A percentile compares a stretch with the other conserved stretches of the same genome.
Conservation (phyloP, 805 yeast genomes). For the Saccharomyces paradoxus region DNA sequence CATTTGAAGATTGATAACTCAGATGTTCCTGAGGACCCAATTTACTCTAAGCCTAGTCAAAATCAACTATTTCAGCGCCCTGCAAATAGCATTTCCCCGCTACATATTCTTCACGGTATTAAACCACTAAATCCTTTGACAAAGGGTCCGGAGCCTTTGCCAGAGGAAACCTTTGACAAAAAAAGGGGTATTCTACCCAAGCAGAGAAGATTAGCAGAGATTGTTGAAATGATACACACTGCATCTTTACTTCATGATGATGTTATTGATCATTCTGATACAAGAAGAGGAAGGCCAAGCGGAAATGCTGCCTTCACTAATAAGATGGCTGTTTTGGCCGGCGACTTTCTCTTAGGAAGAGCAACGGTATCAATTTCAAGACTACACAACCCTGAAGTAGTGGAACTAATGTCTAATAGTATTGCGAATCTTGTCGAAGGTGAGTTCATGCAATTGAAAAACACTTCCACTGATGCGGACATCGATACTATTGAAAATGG, state of each 20-base stretch:
- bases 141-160: slow-evolving; percentile 65
- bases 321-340: slow-evolving; percentile 95
- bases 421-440: slow-evolving; percentile 97
- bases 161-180: slow-evolving; percentile 41
- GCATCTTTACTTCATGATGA: slow-evolving; percentile 94
- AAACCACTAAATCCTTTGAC: slow-evolving; percentile 88
- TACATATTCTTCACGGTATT: slow-evolving; percentile 78
- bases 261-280: slow-evolving; percentile 83
- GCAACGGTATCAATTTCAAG: slow-evolving; percentile 95
- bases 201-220: slow-evolving; percentile 91
- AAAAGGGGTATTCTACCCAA: slow-evolving; percentile 80
- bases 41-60: slow-evolving; percentile 50
- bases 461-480: slow-evolving; percentile 63
- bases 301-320: slow-evolving; percentile 93
- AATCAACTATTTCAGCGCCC: slow-evolving; percentile 53
- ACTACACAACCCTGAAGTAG: slow-evolving; percentile 92
- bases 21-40: slow-evolving; percentile 62
- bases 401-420: slow-evolving; percentile 88
- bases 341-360: slow-evolving; percentile 89
- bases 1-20: slow-evolving; percentile 51
- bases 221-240: slow-evolving; percentile 96
- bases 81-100: slow-evolving; percentile 53
- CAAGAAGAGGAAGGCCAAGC: slow-evolving; percentile 81
- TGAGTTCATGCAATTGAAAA: slow-evolving; percentile 96
- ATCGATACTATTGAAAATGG: slow-evolving; percentile 28